phyloP scores from a whole-genome alignment of 2,329 filamentous ascomycete species.

The Sporothrix humicola region DNA sequence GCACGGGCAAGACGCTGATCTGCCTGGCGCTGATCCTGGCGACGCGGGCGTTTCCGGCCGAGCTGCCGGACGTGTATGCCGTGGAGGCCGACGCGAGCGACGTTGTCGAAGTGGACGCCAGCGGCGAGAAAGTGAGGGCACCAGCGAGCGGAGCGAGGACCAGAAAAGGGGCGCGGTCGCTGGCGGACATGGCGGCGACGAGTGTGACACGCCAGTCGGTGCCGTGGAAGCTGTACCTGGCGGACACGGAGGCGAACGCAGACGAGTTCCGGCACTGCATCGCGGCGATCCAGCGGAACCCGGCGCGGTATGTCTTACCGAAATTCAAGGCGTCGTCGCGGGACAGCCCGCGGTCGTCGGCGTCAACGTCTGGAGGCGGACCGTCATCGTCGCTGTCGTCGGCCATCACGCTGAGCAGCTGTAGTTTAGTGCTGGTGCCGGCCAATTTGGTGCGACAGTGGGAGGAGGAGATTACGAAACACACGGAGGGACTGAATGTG shows the following conservation, averaged over 20 bases:
- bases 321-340: conserved; percentile 47
- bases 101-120: neutral
- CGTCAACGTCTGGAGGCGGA: neutral
- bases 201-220: conserved; percentile 68
- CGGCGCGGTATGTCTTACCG: conserved; percentile 64
- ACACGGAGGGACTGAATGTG: conserved; percentile 70
- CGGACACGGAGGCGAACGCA: conserved; percentile 46
- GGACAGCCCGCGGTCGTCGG: neutral
- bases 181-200: conserved; percentile 76
- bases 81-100: neutral
- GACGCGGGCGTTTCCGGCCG: conserved; percentile 71
- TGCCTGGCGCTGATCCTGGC: conserved; percentile 77
- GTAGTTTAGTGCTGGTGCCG: conserved; percentile 80
- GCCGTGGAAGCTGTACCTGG: conserved; percentile 72
- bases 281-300: conserved; percentile 61
- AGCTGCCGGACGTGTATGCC: conserved; percentile 58
- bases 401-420: conserved; percentile 66
- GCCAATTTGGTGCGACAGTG: conserved; percentile 85
- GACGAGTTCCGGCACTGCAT: conserved; percentile 61
- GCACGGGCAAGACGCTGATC: conserved; percentile 85
- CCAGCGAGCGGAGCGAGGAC: conserved; percentile 30
- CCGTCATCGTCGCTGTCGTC: neutral
- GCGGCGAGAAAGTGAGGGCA: conserved; percentile 32
- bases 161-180: conserved; percentile 59
- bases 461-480: conserved; percentile 78